phyloP scores from a whole-genome alignment of 2,329 filamentous ascomycete species.

The Thelonectria blattea region DNA sequence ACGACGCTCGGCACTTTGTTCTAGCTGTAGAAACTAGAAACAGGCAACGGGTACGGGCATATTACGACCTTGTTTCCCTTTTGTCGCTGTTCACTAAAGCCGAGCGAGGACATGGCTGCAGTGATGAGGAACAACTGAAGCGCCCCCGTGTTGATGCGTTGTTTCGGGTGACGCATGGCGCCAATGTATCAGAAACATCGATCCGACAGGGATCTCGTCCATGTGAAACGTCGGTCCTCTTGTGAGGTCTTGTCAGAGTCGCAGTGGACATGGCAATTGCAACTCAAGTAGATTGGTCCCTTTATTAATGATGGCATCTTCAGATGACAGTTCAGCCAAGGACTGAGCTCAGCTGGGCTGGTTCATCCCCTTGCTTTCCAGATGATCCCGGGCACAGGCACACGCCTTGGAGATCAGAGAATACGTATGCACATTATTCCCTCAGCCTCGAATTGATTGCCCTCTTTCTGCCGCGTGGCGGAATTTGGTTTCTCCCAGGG shows the following conservation, averaged over 20 bases:
- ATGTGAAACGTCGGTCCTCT: slow-evolving; percentile 10
- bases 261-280: slow-evolving; percentile 4
- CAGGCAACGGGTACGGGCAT: no score
- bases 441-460: neutral
- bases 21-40: neutral
- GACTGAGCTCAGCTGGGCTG: neutral
- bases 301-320: slow-evolving; percentile 14
- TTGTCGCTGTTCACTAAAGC: neutral
- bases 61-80: neutral
- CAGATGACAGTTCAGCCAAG: neutral
- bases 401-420: neutral
- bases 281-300: slow-evolving; percentile 9
- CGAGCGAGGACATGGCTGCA: neutral
- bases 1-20: neutral
- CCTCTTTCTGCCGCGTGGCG: neutral
- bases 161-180: neutral
- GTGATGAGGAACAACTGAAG: neutral
- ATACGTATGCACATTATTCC: neutral
- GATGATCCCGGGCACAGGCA: neutral
- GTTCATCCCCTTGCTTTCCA: neutral
- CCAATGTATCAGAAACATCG: slow-evolving; percentile 20
- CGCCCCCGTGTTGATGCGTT: neutral
- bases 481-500: neutral
- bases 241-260: neutral
- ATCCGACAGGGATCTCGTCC: slow-evolving; percentile 1